phyloP scores from a whole-genome alignment of 352 stramenopile species.

The Lagenidium giganteum region DNA sequence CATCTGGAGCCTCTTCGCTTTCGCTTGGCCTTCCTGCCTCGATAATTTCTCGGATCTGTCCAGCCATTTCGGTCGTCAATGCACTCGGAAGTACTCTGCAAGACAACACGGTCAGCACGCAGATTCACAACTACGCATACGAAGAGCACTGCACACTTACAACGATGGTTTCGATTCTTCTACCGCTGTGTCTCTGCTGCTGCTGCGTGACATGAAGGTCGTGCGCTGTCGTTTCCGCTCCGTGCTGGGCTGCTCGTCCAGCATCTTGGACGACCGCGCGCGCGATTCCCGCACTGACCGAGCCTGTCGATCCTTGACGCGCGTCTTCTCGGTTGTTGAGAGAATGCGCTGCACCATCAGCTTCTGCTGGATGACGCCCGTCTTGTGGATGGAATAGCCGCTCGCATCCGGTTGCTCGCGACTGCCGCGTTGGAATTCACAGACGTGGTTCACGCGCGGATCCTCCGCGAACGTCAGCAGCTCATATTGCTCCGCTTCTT shows the following conservation, averaged over 20 bases:
- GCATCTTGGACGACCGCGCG: conserved; percentile 57
- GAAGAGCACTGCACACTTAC: not conserved
- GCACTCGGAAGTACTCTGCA: conserved; percentile 8
- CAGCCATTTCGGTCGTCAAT: conserved; percentile 1
- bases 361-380: conserved; percentile 69
- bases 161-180: not conserved
- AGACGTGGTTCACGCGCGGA: conserved; percentile 59
- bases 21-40: too few species aligned
- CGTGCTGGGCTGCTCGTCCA: conserved; percentile 22
- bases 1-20: too few species aligned
- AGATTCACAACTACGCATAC: too few species aligned
- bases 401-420: not conserved
- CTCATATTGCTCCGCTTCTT: conserved; percentile 47
- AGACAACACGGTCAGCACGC: too few species aligned
- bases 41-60: too few species aligned
- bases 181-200: conserved; percentile 1
- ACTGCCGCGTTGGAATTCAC: conserved; percentile 33
- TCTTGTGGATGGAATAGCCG: conserved; percentile 56
- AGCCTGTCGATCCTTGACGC: conserved; percentile 77
- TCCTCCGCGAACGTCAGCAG: conserved; percentile 75
- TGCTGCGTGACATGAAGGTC: conserved; percentile 6
- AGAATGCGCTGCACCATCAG: conserved; percentile 76
- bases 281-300: conserved; percentile 71
- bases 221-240: conserved; percentile 5
- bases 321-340: conserved; percentile 67